phyloP scores from a whole-genome alignment of 2,329 filamentous ascomycete genomes.

The Claviceps quebecensis region DNA sequence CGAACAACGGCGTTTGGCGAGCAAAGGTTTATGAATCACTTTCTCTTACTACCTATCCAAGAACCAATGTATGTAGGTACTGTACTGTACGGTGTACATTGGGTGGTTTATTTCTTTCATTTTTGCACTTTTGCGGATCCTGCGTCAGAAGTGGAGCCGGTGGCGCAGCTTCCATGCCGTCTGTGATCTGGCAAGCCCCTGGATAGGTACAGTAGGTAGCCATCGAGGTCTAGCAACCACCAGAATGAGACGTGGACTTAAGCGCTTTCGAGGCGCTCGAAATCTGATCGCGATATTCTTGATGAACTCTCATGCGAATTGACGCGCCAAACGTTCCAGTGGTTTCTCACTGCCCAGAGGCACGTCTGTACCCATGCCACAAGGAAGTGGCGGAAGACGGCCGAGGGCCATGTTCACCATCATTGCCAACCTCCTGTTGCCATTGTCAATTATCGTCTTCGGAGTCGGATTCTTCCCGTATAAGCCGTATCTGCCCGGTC shows the following conservation, averaged over 20 bases:
- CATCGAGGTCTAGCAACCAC: not conserved
- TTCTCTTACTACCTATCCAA: too few relatives aligned
- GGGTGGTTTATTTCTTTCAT: not conserved
- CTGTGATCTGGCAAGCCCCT: not conserved
- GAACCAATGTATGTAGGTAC: not conserved
- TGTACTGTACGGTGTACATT: not conserved
- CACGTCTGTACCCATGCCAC: constrained; percentile 12
- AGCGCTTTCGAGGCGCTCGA: not conserved
- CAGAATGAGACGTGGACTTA: not conserved
- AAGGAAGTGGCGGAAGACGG: constrained; percentile 13
- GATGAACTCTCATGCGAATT: not conserved
- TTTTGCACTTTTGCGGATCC: not conserved
- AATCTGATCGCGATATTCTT: not conserved
- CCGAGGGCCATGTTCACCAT: constrained; percentile 33
- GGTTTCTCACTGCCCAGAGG: not conserved
- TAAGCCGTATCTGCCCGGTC: constrained; percentile 79
- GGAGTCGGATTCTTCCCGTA: constrained; percentile 94
- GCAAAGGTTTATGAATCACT: not conserved
- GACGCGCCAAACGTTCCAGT: not conserved
- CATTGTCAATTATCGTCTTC: constrained; percentile 61
- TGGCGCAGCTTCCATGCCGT: constrained; percentile 2
- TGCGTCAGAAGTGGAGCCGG: not conserved
- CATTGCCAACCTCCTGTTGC: constrained; percentile 64
- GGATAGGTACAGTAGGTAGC: not conserved
- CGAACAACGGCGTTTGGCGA: not conserved